Percentiles rank a stretch among this genome's conserved stretches.
phyloP scores from a whole-genome alignment of 2,329 filamentous ascomycete genomes.

The Pestalotiopsis sp. region DNA sequence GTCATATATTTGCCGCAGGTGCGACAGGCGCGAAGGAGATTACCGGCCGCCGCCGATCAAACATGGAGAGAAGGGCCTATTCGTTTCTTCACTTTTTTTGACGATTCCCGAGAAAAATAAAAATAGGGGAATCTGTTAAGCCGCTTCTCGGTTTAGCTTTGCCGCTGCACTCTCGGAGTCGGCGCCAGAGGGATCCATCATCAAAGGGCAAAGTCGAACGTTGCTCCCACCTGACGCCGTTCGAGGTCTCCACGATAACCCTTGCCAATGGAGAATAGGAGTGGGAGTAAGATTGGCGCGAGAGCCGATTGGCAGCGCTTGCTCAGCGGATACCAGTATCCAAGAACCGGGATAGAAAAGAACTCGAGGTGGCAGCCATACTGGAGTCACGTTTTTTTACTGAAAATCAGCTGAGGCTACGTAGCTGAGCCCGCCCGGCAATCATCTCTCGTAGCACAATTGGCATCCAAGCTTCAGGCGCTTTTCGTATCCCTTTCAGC shows the following conservation, averaged over 20 bases:
- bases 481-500: neutral
- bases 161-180: neutral
- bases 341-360: neutral
- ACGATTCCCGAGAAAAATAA: neutral
- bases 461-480: neutral
- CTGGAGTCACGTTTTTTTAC: neutral
- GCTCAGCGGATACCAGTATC: neutral
- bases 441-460: neutral
- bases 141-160: neutral
- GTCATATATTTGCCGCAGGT: neutral
- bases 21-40: neutral
- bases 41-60: neutral
- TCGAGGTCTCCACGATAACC: neutral
- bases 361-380: neutral
- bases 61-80: neutral
- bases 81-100: neutral
- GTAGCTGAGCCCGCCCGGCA: neutral
- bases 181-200: neutral
- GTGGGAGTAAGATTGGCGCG: neutral
- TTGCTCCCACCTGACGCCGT: neutral
- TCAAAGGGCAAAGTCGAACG: neutral
- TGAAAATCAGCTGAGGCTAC: neutral
- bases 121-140: neutral
- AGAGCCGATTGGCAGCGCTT: neutral
- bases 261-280: neutral